Conservation (phyloP, 2,329 filamentous ascomycete species). For the Ophiocordyceps australis region DNA sequence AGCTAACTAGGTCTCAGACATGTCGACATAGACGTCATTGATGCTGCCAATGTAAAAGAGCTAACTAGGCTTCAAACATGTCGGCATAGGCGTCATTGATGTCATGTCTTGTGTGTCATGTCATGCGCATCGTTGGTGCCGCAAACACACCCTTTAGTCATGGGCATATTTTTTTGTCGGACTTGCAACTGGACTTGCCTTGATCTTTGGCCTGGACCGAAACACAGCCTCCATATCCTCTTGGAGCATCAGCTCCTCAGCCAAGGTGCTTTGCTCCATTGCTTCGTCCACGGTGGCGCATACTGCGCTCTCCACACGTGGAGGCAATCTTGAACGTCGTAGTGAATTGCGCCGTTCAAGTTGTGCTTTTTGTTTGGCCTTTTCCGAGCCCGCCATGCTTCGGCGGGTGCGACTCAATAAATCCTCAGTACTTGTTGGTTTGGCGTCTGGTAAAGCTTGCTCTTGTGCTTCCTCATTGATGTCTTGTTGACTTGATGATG, state of each 20-base stretch:
- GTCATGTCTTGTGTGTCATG: no score
- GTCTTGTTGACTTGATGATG: no score
- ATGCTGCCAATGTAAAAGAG: no score
- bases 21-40: no score
- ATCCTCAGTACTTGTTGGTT: no score
- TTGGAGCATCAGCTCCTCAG: slow-evolving; percentile 50
- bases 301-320: slow-evolving; percentile 22
- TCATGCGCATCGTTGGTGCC: no score
- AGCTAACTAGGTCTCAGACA: no score
- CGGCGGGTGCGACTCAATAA: slow-evolving; percentile 37
- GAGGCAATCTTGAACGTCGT: slow-evolving; percentile 21
- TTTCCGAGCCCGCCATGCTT: slow-evolving; percentile 45
- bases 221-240: slow-evolving; percentile 75
- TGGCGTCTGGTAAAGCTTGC: no score
- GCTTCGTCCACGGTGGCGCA: slow-evolving; percentile 32
- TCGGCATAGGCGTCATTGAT: no score
- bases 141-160: no score
- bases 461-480: no score
- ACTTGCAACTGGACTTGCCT: slow-evolving; percentile 48
- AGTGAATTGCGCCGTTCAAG: slow-evolving; percentile 33
- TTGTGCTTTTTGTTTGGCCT: slow-evolving; percentile 40
- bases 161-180: slow-evolving; percentile 23
- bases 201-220: slow-evolving; percentile 64
- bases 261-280: slow-evolving; percentile 24
- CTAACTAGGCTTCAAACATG: no score